A percentile compares a stretch with the other conserved stretches of the same genome.
These are phyloP conservation scores for Fraxinus greggii DNA, from an alignment of 305 asterid species.

Conservation along the genomic window DNA sequence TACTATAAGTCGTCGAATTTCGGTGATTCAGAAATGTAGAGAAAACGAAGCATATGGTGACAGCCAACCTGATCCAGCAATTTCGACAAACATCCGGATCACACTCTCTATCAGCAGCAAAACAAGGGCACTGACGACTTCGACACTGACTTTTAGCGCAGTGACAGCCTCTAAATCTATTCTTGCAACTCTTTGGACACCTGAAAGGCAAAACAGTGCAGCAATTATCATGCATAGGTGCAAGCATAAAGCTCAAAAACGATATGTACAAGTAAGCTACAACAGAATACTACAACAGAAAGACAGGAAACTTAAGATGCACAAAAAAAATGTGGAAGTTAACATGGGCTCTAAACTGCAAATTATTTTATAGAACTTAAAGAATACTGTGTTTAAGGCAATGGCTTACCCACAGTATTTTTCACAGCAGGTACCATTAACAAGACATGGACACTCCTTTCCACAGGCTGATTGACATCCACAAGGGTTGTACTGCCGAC, in stretches of 20 bases:
- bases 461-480: constrained; percentile 90
- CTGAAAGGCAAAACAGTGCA: constrained; percentile 40
- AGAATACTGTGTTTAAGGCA: constrained; percentile 11
- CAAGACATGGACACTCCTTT: constrained; percentile 83
- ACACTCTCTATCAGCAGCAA: constrained; percentile 95
- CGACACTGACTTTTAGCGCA: constrained; percentile 99
- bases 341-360: constrained; percentile 8
- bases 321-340: constrained; percentile 8
- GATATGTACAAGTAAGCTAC: constrained; percentile 2
- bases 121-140: constrained; percentile 96
- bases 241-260: constrained; percentile 11
- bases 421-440: constrained; percentile 87
- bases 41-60: constrained; percentile 17
- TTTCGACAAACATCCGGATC: constrained; percentile 98
- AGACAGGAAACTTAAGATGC: constrained; percentile 2
- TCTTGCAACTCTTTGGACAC: constrained; percentile 93
- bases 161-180: constrained; percentile 93
- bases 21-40: background rate
- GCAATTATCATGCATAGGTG: background rate
- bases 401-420: constrained; percentile 88
- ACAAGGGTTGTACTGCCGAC: constrained; percentile 91
- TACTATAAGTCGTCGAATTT: background rate
- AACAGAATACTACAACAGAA: constrained; percentile 2
- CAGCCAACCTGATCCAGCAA: constrained; percentile 91
- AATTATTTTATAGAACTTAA: background rate